Evolutionary conservation across 805 yeast species (phyloP), one percentile per base, ranked within the genome.

Genomic region (Sporopachydermia quercuum): DNA sequence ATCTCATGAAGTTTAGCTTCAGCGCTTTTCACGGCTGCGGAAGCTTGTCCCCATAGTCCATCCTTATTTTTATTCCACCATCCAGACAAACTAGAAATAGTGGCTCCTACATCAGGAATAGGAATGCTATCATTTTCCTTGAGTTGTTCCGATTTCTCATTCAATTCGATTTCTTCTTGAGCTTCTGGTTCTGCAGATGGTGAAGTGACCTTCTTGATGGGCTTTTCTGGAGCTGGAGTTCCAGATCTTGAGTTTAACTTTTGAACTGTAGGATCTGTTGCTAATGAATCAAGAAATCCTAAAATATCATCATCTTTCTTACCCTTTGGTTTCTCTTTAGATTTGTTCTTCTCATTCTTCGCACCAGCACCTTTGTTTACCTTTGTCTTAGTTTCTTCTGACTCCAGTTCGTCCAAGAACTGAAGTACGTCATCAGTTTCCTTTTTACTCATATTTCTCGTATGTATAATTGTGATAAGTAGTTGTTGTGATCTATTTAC

Each of bases 271-370:
- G 46, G 44, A 15, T 41, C 43, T 40, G 49, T 54, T 27, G 63
- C 48, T 19, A 64, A 48, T 38, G 63, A 58, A 43, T 63, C 68
- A 19, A 64, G 47, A 38, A 64, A 62, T 4, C 63, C 68, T 42
- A 62, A 52, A 19, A 64, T 50, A 27, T 64, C 67, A n/a, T 61
- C 62, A 37, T 62, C 59, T 14, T 34, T 34, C 15, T 8, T 34
- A n/a, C 16, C 15, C 16, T n/a, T 34, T 5, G 8, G 8, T 23
- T 23, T 23, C 30, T 23, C 30, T 8, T 23, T 23, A n/a, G 8
- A 8, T 23, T 23, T 23, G 13, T 8, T 8, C n/a, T 34, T 34
- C 8, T 36, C 38, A 14, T 19, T 19, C n/a, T 11, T 15, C 13
- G 6, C n/a, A 5, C 36, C 36, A 6, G 36, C 8, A 11, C 11